Conservation (phyloP, 352 stramenopile species). For the Phytophthora podocarpi region DNA sequence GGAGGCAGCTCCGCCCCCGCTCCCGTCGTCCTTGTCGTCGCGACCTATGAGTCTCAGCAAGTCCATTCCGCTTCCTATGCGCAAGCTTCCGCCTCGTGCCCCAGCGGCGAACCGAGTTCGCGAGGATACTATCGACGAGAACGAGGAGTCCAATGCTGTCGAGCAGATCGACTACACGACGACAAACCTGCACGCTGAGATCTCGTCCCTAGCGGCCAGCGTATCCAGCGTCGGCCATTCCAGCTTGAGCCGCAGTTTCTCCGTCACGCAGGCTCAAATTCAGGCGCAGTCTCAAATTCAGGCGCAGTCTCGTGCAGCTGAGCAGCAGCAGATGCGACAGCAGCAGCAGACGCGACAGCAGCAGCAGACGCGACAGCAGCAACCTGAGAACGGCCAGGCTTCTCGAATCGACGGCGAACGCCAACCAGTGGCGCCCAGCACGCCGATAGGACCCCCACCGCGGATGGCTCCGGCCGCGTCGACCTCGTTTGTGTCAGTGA, state of each 20-base stretch:
- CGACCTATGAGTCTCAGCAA: constrained; percentile 84
- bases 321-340: constrained; percentile 15
- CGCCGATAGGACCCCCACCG: constrained; percentile 26
- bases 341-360: constrained; percentile 23
- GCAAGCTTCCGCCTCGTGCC: constrained; percentile 32
- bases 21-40: constrained; percentile 63
- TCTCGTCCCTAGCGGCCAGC: constrained; percentile 81
- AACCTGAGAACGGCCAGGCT: constrained; percentile 16
- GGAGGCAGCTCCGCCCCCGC: constrained; percentile 39
- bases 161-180: constrained; percentile 75
- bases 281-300: constrained; percentile 39
- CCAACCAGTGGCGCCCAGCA: constrained; percentile 19
- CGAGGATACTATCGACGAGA: constrained; percentile 42
- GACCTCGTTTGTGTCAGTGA: constrained; percentile 51
- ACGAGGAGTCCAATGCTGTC: constrained; percentile 51
- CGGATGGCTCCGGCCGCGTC: constrained; percentile 23
- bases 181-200: constrained; percentile 83
- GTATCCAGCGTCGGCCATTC: constrained; percentile 77
- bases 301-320: constrained; percentile 23
- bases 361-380: constrained; percentile 13
- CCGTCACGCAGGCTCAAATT: constrained; percentile 53
- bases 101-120: constrained; percentile 23
- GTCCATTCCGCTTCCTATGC: constrained; percentile 71
- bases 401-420: constrained; percentile 5
- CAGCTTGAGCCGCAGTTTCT: constrained; percentile 75